Evolutionary conservation across 2,329 filamentous ascomycete species (phyloP), one percentile per base, ranked within the genome.

Genomic region (Podosphaera leucotricha): DNA sequence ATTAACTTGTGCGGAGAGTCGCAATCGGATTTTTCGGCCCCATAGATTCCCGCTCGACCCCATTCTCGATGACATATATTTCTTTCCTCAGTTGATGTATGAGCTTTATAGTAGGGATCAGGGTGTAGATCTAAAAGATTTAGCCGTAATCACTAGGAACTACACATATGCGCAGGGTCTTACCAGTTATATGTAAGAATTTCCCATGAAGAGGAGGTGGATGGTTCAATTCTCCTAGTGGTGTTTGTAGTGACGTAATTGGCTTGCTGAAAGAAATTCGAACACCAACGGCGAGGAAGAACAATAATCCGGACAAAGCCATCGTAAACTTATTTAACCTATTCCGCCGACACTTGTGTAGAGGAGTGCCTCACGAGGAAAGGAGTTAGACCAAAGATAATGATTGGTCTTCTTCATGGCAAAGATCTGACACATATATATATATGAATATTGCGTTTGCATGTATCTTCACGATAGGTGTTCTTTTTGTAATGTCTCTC

Each of bases 121-220:
- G 85, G 84, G 56, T 98, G 90, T 53, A 95, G 71, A 63, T 98
- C 90, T 93, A n/a, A n/a, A n/a, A 53, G 44, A 46, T 46, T 33
- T 44, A 20, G 41, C n/a, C 11, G 35, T 38, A 16, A 8, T 56
- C 43, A 56, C 52, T 44, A 54, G 48, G 33, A 48, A 46, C 22
- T 46, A 43, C 48, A 52, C 41, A 49, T 59, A 47, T 37, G 19
- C 41, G 15, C 26, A 41, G 41, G 48, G 43, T 37, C 68, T 49
- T 64, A 87, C 83, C 85, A 62, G 84, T 90, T 53, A 92, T 81
- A 61, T 92, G 84, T 57, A 92, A 67, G 64, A 92, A 92, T 58
- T 72, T 74, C 50, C 84, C 84, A 50, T 72, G 70, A 53, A 84
- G 62, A 54, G 65, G 68, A 49, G 51, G 47, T 21, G 44, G 40